A percentile compares a stretch with the other conserved stretches of the same genome.
phyloP scores from a whole-genome alignment of 139 green algal species.

The Tetradesmus obliquus region DNA sequence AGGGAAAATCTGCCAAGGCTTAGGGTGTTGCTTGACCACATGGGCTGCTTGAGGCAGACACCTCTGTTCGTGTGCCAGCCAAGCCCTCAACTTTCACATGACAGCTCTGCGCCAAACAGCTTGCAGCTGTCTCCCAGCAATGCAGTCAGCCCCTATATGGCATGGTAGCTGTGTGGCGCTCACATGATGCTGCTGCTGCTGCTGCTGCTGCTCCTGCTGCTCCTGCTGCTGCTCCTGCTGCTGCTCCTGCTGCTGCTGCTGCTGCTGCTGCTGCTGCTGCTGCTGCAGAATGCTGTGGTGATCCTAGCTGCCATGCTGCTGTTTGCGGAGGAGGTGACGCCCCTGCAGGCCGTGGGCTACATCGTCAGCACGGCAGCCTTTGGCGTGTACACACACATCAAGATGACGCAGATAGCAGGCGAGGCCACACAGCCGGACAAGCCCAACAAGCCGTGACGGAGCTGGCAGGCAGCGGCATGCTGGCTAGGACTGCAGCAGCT shows the following conservation, averaged over 20 bases:
- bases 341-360: conserved; percentile 72
- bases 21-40: too few relatives aligned
- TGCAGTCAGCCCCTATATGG: too few relatives aligned
- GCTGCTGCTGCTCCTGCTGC: conserved; percentile 87
- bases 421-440: not conserved
- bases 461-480: not conserved
- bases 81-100: too few relatives aligned
- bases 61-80: too few relatives aligned
- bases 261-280: conserved; percentile 77
- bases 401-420: conserved; percentile 70
- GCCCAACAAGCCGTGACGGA: not conserved
- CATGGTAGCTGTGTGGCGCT: too few relatives aligned
- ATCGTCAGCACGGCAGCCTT: conserved; percentile 73
- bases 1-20: too few relatives aligned
- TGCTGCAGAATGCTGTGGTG: conserved; percentile 88
- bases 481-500: too few relatives aligned
- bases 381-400: conserved; percentile 80
- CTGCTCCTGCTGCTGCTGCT: not conserved
- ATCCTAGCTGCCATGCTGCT: conserved; percentile 67
- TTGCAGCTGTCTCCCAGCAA: too few relatives aligned
- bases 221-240: too few relatives aligned
- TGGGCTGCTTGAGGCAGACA: too few relatives aligned
- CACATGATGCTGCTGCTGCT: conserved; percentile 67
- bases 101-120: too few relatives aligned
- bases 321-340: conserved; percentile 73